These are phyloP conservation scores for Ephemerocybe angulata DNA, from an alignment of 768 basidiomycete genomes.

Conservation along the genomic window DNA sequence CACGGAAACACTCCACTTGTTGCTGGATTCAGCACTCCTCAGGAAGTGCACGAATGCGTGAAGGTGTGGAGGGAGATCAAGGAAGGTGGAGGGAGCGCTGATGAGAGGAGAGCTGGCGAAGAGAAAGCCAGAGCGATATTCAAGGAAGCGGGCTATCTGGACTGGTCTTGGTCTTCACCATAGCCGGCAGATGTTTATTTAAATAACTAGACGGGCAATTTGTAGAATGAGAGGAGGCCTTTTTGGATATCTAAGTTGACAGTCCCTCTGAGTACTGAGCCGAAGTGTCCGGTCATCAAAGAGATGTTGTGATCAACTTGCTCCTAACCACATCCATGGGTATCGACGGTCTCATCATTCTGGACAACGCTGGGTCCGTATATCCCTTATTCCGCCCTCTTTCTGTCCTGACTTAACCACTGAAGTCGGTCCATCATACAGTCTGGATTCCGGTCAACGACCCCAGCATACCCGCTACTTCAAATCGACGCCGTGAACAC, in stretches of 20 bases:
- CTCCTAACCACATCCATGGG: conserved; percentile 44
- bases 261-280: too few relatives aligned
- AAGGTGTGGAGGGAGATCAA: conserved; percentile 63
- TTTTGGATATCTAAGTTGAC: too few relatives aligned
- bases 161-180: conserved; percentile 75
- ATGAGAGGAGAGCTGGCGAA: conserved; percentile 42
- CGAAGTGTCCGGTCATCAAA: neutral
- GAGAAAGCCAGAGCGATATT: conserved; percentile 42
- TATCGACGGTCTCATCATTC: conserved; percentile 78
- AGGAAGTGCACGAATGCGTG: conserved; percentile 74
- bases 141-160: conserved; percentile 46
- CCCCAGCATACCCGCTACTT: conserved; percentile 74
- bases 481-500: conserved; percentile 85
- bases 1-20: conserved; percentile 56
- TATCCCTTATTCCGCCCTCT: conserved; percentile 8
- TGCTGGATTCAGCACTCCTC: conserved; percentile 63
- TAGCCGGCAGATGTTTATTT: conserved; percentile 12
- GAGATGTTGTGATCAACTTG: neutral
- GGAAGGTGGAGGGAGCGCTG: conserved; percentile 27
- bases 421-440: conserved; percentile 77
- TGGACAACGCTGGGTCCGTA: conserved; percentile 70
- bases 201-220: neutral
- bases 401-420: conserved; percentile 18
- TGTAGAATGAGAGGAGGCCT: too few relatives aligned
- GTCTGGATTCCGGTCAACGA: conserved; percentile 79